Conservation (phyloP, 176 grass and related monocot genomes). For the Chrysopogon serrulatus region DNA sequence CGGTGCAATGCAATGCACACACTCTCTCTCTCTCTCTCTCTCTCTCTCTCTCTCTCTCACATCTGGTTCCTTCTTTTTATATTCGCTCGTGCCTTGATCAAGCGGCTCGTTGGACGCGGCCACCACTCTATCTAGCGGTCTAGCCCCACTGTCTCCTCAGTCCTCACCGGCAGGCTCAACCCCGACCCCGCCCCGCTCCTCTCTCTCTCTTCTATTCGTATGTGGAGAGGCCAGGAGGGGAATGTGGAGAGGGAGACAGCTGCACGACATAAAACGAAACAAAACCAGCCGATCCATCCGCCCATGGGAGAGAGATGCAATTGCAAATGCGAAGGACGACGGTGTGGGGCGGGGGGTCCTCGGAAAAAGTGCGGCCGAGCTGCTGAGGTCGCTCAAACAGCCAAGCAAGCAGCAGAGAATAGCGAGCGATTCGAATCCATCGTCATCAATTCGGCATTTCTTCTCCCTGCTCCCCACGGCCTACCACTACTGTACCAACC, state of each 20-base stretch:
- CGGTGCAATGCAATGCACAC: conserved; percentile 18
- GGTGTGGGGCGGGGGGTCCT: background rate
- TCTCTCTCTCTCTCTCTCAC: background rate
- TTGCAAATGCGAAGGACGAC: background rate
- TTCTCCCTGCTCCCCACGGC: too few species aligned
- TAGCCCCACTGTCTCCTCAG: background rate
- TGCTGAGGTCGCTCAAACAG: background rate
- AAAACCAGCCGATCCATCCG: background rate
- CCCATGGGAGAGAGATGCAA: background rate
- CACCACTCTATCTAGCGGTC: background rate
- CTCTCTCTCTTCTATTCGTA: background rate
- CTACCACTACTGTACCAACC: conserved; percentile 8
- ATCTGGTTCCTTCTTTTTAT: background rate
- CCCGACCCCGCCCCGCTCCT: background rate
- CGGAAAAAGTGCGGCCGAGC: background rate
- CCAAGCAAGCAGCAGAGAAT: background rate
- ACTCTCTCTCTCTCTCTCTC: background rate
- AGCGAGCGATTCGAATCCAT: background rate
- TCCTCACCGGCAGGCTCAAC: background rate
- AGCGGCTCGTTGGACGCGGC: background rate
- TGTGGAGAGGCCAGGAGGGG: background rate
- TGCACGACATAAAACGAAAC: conserved; percentile 32
- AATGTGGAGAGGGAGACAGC: conserved; percentile 44
- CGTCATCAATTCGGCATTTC: background rate
- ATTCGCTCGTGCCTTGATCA: background rate